A percentile compares a stretch with the other conserved stretches of the same genome.
These are phyloP conservation scores for Candida glaebosa DNA, from an alignment of 805 yeast genomes.

Conservation along the genomic window DNA sequence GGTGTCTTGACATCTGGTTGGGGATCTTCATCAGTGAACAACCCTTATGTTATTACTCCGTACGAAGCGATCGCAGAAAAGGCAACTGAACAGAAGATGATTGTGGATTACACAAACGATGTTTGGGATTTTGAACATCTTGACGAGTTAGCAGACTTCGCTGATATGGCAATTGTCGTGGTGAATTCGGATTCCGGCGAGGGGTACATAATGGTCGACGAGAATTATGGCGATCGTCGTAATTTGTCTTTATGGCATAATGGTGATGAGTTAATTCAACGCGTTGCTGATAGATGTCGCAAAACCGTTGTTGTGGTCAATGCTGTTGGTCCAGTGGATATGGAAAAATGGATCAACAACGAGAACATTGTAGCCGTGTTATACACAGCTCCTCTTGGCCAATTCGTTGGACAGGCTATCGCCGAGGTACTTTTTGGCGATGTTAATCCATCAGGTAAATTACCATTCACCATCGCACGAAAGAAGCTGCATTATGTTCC, in stretches of 20 bases:
- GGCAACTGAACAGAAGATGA: slow-evolving; percentile 45
- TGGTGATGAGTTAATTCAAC: slow-evolving; percentile 51
- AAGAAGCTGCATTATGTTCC: slow-evolving; percentile 46
- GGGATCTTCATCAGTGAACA: slow-evolving; percentile 61
- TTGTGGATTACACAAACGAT: slow-evolving; percentile 43
- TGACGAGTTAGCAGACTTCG: slow-evolving; percentile 43
- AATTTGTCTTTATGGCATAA: slow-evolving; percentile 54
- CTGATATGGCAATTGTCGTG: slow-evolving; percentile 53
- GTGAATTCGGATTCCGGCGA: slow-evolving; percentile 58
- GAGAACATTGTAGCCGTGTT: slow-evolving; percentile 58
- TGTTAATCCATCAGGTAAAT: slow-evolving; percentile 57
- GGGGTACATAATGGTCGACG: slow-evolving; percentile 55
- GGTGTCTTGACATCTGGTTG: slow-evolving; percentile 60
- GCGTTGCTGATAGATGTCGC: slow-evolving; percentile 46
- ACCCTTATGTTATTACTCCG: slow-evolving; percentile 57
- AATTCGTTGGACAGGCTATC: slow-evolving; percentile 52
- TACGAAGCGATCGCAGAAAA: slow-evolving; percentile 49
- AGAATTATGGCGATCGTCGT: slow-evolving; percentile 56
- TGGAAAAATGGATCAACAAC: slow-evolving; percentile 56
- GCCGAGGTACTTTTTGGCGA: slow-evolving; percentile 60
- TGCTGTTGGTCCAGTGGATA: slow-evolving; percentile 57
- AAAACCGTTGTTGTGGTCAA: slow-evolving; percentile 60
- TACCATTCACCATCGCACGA: slow-evolving; percentile 62
- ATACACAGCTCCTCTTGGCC: slow-evolving; percentile 57
- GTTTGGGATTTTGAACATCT: slow-evolving; percentile 44